Percentiles rank a stretch among this genome's conserved stretches.
Conservation (phyloP, 176 grass and related monocot species). For the Zea mays region Zm-B73-REFERENCE-NAM-5.0 NC_050100.1:9705501-9706000, state of each 20-base stretch:
- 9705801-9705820: not conserved
- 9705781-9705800: not conserved
- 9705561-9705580: too few relatives aligned
- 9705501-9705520: too few relatives aligned
- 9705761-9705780: not conserved
- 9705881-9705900: not conserved
- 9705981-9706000: not conserved
- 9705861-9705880: slow-evolving; percentile 1
- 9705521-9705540: too few relatives aligned
- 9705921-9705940: not conserved
- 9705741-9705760: not conserved
- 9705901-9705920: not conserved
- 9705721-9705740: not conserved
- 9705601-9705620: too few relatives aligned
- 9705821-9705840: not conserved
- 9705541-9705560: too few relatives aligned
- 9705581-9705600: too few relatives aligned
- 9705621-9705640: too few relatives aligned
- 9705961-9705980: not conserved
- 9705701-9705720: not conserved
- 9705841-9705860: not conserved
- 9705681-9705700: not conserved
- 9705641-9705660: not conserved
- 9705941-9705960: not conserved
- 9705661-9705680: not conserved